Evolutionary conservation across 2,329 filamentous ascomycete genomes (phyloP).

Genomic region (Ascochyta lentis): DNA sequence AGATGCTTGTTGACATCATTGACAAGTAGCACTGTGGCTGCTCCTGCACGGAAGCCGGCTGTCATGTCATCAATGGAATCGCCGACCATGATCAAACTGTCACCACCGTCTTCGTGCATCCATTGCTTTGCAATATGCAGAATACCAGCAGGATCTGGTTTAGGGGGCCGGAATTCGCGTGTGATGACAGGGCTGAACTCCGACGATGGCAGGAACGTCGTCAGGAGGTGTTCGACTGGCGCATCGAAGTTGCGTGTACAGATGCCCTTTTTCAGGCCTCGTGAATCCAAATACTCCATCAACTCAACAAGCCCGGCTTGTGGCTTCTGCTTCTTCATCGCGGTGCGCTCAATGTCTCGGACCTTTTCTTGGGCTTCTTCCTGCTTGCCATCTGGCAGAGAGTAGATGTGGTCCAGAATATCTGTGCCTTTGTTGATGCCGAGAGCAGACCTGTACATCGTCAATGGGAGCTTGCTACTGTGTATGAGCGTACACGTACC

Average conservation of each 20-base stretch:
- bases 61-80: conserved; percentile 90
- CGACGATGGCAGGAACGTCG: conserved; percentile 73
- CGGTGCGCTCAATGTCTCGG: conserved; percentile 77
- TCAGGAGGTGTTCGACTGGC: conserved; percentile 76
- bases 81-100: conserved; percentile 60
- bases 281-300: conserved; percentile 80
- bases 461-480: background rate
- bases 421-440: conserved; percentile 75
- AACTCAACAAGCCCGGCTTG: conserved; percentile 80
- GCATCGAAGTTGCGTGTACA: conserved; percentile 91
- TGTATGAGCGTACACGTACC: conserved; percentile 45
- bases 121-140: conserved; percentile 82
- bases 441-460: conserved; percentile 58
- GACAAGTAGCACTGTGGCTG: conserved; percentile 85
- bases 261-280: conserved; percentile 76
- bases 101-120: conserved; percentile 58
- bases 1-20: conserved; percentile 81
- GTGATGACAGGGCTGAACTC: conserved; percentile 82
- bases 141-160: conserved; percentile 87
- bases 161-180: conserved; percentile 80
- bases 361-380: conserved; percentile 74
- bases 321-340: conserved; percentile 80
- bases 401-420: conserved; percentile 87
- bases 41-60: conserved; percentile 80
- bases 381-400: conserved; percentile 68